Evolutionary conservation across 2,329 filamentous ascomycete genomes (phyloP), one percentile per base, ranked within the genome.

Genomic region (Tolypocladium pustulatum): DNA sequence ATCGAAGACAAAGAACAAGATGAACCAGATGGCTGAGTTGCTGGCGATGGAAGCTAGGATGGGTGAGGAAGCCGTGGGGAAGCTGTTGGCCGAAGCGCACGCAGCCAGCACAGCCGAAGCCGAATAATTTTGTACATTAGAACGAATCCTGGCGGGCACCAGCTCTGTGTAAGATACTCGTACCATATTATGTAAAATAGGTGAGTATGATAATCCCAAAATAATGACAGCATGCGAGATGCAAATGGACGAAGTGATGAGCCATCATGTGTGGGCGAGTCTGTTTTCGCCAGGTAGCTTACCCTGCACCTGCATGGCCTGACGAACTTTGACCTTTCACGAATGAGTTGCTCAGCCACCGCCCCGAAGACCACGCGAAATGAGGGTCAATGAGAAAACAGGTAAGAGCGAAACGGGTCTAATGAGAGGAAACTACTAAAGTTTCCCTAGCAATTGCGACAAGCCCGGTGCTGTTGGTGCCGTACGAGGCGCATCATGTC

Each of bases 401-500:
- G 76, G 79, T 78, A 61, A 65, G 3, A 3, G 8, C 5, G 2
- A 1, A 3, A 27, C 9, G 20, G 3, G 1, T 5, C 1, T 25
- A 13, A 22, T n/a, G 25, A 10, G 13, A 12, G 15, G 4, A 4
- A 22, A 8, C 17, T 3, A 20, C 54, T 58, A 22, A 58, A 46
- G 6, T 9, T 8, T 4, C 0, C 64, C 38, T 8, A 95, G 90
- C 87, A 22, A 75, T 95, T 37, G 79, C 82, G 3, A 88, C 88
- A 1, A 73, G 81, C 5, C 78, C 78, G 55, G 77, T 89, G 52
- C 81, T 95, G 22, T 81, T 97, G 12, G 91, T 96, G 12, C 92
- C 92, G 0, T 97, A 97, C 73, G 87, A 87, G 62, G 74, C 79
- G 41, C 88, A 86, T 68, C 93, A 97, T 76, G 93, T 97, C 30